Base-by-base conservation (phyloP, 2,329 filamentous ascomycete genomes). In the Talaromyces islandicus region DNA sequence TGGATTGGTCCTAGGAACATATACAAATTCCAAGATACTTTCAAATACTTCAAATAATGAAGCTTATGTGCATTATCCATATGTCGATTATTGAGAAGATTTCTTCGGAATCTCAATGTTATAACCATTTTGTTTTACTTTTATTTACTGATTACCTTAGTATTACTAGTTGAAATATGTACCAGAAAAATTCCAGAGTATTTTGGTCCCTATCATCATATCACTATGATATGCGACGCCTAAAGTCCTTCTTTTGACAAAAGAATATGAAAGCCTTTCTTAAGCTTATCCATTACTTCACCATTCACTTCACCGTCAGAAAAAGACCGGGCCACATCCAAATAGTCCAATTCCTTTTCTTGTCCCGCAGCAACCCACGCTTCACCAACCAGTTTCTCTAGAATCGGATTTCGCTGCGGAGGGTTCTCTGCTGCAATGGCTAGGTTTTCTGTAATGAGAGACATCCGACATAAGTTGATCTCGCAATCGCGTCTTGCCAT, bases 391-490 rank as follows among this genome's bases (percentile, higher is more conserved):
- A 48, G n/a, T 48, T 48, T 48, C 9, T 24, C 4, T 24, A 24
- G 43, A 14, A 48, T 48, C 43, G 11, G n/a, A 19, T 24, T 24
- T 24, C 17, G 21, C n/a, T 24, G 21, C 7, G n/a, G 43, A 48
- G 43, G 43, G 12, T 48, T 24, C 4, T 48, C 43, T 1, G 43
- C 43, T 24, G 43, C 43, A 21, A 48, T 48, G 4, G 19, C 43
- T 48, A 48, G 43, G n/a, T 48, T 48, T 24, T 63, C 60, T 27
- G 62, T 58, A 30, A 60, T 35, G 43, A 64, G 62, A 7, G 62
- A 64, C 30, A 57, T 35, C 19, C 62, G 62, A 54, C 60, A 60
- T 12, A 59, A 48, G 38, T 60, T 54, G 53, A 35, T 52, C 48
- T 60, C 21, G 54, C 54, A 51, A n/a, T 41, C 25, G 2, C 19